Conservation (phyloP, 768 basidiomycete species). For the Trametes coccinea region DNA sequence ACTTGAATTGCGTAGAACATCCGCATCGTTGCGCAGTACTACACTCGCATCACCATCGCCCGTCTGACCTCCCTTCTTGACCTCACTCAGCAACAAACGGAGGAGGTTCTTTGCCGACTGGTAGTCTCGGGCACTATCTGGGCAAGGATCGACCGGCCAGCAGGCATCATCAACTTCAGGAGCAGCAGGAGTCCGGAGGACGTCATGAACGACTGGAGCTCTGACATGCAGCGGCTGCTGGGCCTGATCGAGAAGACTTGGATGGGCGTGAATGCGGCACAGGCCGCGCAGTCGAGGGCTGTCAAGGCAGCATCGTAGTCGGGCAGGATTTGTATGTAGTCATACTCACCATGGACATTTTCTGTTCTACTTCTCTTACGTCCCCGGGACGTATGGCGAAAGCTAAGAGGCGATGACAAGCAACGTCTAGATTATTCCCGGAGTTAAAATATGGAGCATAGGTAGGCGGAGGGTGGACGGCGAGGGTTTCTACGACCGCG, state of each 20-base stretch:
- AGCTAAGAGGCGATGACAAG: neutral
- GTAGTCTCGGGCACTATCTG: conserved; percentile 92
- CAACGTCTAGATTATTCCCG: conserved; percentile 8
- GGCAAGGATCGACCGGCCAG: conserved; percentile 91
- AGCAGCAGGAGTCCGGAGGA: conserved; percentile 84
- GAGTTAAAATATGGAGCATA: neutral
- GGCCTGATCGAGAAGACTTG: conserved; percentile 97
- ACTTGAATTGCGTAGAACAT: conserved; percentile 66
- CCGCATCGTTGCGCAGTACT: conserved; percentile 91
- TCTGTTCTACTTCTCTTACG: neutral
- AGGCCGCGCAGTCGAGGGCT: conserved; percentile 72
- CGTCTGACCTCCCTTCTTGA: conserved; percentile 88
- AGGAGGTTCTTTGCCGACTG: conserved; percentile 83
- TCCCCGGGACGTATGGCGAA: neutral
- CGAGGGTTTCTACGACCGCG: neutral
- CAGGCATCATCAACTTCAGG: conserved; percentile 87
- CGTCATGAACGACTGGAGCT: conserved; percentile 98
- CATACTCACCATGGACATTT: conserved; percentile 21
- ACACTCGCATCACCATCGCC: conserved; percentile 85
- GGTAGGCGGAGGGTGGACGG: no score
- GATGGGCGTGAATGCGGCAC: conserved; percentile 93
- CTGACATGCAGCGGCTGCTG: conserved; percentile 91
- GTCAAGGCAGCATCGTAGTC: conserved; percentile 41
- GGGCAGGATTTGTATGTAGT: conserved; percentile 23
- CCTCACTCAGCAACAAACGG: conserved; percentile 77